phyloP scores from a whole-genome alignment of 768 basidiomycete species.

The Jaapia argillacea region DNA sequence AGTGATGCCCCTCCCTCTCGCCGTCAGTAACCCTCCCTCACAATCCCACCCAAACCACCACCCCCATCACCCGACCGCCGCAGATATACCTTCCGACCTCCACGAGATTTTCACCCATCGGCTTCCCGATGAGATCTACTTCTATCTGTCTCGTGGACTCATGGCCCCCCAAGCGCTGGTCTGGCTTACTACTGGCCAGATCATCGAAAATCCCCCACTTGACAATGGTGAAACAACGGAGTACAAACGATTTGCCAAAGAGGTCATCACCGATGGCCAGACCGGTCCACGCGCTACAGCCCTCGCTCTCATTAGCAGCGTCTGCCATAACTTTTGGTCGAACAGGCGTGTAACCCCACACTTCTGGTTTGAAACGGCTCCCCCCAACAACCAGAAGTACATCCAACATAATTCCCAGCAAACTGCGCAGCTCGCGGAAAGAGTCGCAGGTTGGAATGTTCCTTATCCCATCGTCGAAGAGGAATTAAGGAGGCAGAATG shows the following conservation, averaged over 20 bases:
- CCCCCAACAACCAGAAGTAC: conserved; percentile 39
- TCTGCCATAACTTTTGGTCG: conserved; percentile 73
- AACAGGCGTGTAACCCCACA: conserved; percentile 59
- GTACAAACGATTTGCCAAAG: conserved; percentile 91
- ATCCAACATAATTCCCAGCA: conserved; percentile 67
- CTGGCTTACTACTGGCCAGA: conserved; percentile 87
- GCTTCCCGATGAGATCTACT: conserved; percentile 94
- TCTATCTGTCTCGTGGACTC: conserved; percentile 89
- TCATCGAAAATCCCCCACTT: conserved; percentile 79
- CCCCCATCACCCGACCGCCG: conserved; percentile 61
- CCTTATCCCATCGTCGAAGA: conserved; percentile 80
- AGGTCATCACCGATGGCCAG: conserved; percentile 90
- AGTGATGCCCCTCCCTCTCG: conserved; percentile 74
- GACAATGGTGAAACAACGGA: conserved; percentile 95
- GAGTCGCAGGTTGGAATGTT: conserved; percentile 87
- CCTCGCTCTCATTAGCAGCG: conserved; percentile 79
- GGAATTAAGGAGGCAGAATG: conserved; percentile 92
- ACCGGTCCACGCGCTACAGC: conserved; percentile 90
- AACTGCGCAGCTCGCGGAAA: conserved; percentile 80
- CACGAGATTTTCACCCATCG: conserved; percentile 93
- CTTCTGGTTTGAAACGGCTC: conserved; percentile 66
- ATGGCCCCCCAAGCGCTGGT: conserved; percentile 83
- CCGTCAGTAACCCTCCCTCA: conserved; percentile 38
- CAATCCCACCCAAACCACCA: conserved; percentile 47
- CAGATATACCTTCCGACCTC: conserved; percentile 84